Base-by-base conservation (phyloP, 108 stramenopile species). In the Seminavis robusta region DNA sequence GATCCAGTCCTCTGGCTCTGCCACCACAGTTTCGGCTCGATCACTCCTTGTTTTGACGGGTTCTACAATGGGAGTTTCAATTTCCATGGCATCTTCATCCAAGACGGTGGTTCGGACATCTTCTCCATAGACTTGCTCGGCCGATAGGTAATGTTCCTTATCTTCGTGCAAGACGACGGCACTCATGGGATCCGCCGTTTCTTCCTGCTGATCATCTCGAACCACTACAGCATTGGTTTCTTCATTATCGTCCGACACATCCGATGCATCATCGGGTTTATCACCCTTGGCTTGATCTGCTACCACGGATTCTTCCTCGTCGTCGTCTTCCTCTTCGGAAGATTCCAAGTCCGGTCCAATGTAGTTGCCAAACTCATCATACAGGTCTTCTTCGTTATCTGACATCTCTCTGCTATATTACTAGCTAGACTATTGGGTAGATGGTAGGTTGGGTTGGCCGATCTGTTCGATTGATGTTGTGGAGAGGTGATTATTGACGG, bases 321-420 rank as follows among this genome's bases (percentile, higher is more conserved):
- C 76, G 21, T 76, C 90, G 30, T 75, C 77, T 34, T 77, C 71
- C 23, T 76, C 78, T 40, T 65, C 63, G 33, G 78, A 86, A 21
- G 57, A 67, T 55, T 95, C 97, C 36, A 95, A 68, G 46, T 97
- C 97, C 13, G 97, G 95, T n/a, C 99, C 99, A 62, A 99, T 94
- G 81, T 98, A 98, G 67, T 99, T 99, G 37, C 99, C 99, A 61
- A 99, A 99, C 81, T 99, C 99, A 63, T 99, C 99, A 77, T 98
- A 99, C 45, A 97, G 73, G 27, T 95, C 93, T 52, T 81, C 71
- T 33, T 86, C 74, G 32, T 81, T 82, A 54, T 95, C 87, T 49
- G 80, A 63, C 64, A 62, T 81, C n/a, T n/a, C n/a, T n/a, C n/a
- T n/a, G n/a, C n/a, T n/a, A n/a, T n/a, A n/a, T n/a, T n/a, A n/a